A percentile compares a stretch with the other conserved stretches of the same genome.
Conservation (phyloP, 345 rosid species). For the Toxicodendron radicans region DNA sequence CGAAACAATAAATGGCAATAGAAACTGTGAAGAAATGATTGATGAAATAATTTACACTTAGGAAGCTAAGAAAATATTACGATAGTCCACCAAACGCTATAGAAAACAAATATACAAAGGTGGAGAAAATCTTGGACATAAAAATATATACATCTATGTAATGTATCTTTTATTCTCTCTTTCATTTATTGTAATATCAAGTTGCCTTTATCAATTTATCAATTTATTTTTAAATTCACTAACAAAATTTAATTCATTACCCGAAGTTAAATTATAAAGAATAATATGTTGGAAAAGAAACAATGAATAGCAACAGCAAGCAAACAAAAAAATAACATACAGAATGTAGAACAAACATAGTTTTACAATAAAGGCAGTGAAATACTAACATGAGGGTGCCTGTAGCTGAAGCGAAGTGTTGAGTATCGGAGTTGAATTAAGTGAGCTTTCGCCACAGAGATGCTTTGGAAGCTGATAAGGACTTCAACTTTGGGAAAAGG, state of each 20-base stretch:
- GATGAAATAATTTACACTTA: too few species aligned
- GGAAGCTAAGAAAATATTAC: too few species aligned
- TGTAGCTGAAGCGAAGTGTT: neutral
- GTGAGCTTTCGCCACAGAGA: constrained; percentile 79
- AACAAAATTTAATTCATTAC: too few species aligned
- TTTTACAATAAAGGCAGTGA: neutral
- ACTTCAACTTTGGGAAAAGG: constrained; percentile 82
- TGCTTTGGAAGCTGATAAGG: constrained; percentile 66
- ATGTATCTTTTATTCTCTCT: neutral
- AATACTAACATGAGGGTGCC: neutral
- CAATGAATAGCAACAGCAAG: neutral
- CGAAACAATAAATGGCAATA: too few species aligned
- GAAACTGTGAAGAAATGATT: too few species aligned
- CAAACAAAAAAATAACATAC: neutral
- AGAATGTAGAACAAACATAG: neutral
- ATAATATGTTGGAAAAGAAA: neutral
- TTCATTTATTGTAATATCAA: too few species aligned
- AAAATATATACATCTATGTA: too few species aligned
- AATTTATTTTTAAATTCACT: too few species aligned
- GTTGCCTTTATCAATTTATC: too few species aligned
- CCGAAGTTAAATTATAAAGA: neutral
- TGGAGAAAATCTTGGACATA: too few species aligned
- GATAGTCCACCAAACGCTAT: too few species aligned
- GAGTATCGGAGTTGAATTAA: constrained; percentile 17
- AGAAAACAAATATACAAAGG: too few species aligned